Base-by-base conservation (phyloP, 306 rosid species). In the Prunus salicina region DNA sequence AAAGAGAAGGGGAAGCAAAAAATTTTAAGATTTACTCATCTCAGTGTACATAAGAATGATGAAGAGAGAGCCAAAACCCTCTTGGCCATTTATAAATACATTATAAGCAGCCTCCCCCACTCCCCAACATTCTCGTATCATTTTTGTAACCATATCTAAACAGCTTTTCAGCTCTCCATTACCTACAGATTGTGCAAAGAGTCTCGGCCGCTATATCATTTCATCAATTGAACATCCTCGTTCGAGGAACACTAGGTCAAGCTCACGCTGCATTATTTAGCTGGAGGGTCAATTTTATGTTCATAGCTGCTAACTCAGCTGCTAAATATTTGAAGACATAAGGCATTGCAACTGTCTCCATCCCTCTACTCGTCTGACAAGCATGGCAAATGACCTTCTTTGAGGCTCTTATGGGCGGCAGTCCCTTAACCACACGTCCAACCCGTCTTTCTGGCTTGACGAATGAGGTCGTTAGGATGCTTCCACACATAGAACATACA, bases 311-410 rank as follows among this genome's bases (percentile, higher is more conserved):
- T 50, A 92, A 82, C 89, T 95, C 99, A 24, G 99, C 92, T 32
- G 97, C 97, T 79, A 92, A 82, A 78, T 90, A 95, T 86, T 93
- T 85, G 62, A 95, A 95, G 43, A 95, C 92, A 60, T 81, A 95
- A 8, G 99, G 99, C 97, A 95, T 92, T 16, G 99, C 97, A 3
- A 95, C 97, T 3, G 91, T 89, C 82, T 88, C 99, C 97, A 92
- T 92, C 73, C 99, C 99, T 81, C 80, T 89, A 81, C 97, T 78
- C 0, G 97, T 77, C 71, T 84, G 86, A 78, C 99, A 95, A 78
- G 91, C 81, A 69, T 86, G 87, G 74, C 98, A 95, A 3, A 53
- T 72, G 61, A 91, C 93, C 81, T 86, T 89, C 81, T 76, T 92
- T 1, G 83, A 78, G 43, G 93, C 84, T 78, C 82, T 85, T 62